A percentile compares a stretch with the other conserved stretches of the same genome.
These are phyloP conservation scores for Linanthus parryae DNA, from an alignment of 148 eudicot species.

Conservation along the genomic window DNA sequence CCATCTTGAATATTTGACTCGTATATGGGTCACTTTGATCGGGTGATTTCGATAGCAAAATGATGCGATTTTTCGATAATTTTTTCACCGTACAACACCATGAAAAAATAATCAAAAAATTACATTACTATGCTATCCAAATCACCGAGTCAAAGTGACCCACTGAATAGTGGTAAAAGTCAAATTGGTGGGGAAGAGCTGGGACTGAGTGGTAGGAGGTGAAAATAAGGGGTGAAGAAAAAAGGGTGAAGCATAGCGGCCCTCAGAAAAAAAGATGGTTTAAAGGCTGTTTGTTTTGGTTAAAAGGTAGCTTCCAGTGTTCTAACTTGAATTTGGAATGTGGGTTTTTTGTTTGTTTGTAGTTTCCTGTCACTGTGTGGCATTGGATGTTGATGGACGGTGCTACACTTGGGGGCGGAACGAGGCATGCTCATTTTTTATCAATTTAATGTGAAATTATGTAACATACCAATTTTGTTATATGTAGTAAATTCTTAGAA, in stretches of 20 bases:
- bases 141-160: too few relatives aligned
- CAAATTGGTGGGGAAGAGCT: too few relatives aligned
- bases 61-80: too few relatives aligned
- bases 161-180: too few relatives aligned
- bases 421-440: conserved; percentile 45
- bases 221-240: background rate
- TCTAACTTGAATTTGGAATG: background rate
- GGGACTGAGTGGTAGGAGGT: too few relatives aligned
- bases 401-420: conserved; percentile 99
- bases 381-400: conserved; percentile 89
- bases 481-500: background rate
- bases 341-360: conserved; percentile 21
- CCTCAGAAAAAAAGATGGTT: too few relatives aligned
- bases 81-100: too few relatives aligned
- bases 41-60: too few relatives aligned
- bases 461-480: background rate
- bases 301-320: background rate
- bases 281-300: background rate
- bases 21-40: too few relatives aligned
- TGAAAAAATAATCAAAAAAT: too few relatives aligned
- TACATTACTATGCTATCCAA: too few relatives aligned
- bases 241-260: background rate
- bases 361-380: conserved; percentile 97
- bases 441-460: conserved; percentile 9
- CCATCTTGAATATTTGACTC: too few relatives aligned